Percentiles rank a stretch among this genome's conserved stretches.
phyloP scores from a whole-genome alignment of 2,329 filamentous ascomycete genomes.

The Coniochaeta prunicola region DNA sequence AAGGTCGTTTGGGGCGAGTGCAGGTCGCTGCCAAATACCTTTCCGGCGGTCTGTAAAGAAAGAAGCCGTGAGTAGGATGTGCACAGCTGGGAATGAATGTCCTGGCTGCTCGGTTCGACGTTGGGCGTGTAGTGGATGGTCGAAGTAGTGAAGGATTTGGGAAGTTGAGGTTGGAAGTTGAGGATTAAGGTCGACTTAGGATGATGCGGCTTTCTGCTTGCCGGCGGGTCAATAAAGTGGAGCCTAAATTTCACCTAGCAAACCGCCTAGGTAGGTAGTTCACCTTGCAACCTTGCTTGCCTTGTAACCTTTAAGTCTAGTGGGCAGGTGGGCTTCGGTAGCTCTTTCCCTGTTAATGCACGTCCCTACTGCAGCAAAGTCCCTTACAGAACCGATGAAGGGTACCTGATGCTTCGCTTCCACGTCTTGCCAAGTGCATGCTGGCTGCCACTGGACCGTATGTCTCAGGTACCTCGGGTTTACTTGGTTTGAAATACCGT shows the following conservation, averaged over 20 bases:
- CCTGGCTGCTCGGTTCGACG: background rate
- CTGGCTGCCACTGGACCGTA: too few species aligned
- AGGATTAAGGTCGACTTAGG: background rate
- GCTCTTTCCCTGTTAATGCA: too few species aligned
- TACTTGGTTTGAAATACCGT: too few species aligned
- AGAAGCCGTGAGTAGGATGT: background rate
- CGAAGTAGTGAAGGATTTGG: background rate
- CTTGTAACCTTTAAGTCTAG: too few species aligned
- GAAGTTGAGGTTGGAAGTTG: background rate
- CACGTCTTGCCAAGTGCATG: too few species aligned
- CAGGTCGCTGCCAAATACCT: conserved; percentile 1
- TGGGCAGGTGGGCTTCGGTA: too few species aligned
- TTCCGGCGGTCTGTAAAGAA: background rate
- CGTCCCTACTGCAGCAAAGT: too few species aligned
- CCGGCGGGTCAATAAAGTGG: background rate
- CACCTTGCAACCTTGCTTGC: too few species aligned
- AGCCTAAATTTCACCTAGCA: background rate
- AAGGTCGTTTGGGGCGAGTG: background rate
- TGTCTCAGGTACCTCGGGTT: too few species aligned
- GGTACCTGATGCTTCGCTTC: too few species aligned
- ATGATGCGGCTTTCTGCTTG: conserved; percentile 1
- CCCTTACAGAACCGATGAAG: too few species aligned
- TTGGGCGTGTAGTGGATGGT: background rate
- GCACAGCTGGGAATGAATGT: background rate
- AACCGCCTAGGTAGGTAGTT: background rate